A percentile compares a stretch with the other conserved stretches of the same genome.
Evolutionary conservation across 306 rosid genomes (phyloP).

Genomic region (Myrica gale): DNA sequence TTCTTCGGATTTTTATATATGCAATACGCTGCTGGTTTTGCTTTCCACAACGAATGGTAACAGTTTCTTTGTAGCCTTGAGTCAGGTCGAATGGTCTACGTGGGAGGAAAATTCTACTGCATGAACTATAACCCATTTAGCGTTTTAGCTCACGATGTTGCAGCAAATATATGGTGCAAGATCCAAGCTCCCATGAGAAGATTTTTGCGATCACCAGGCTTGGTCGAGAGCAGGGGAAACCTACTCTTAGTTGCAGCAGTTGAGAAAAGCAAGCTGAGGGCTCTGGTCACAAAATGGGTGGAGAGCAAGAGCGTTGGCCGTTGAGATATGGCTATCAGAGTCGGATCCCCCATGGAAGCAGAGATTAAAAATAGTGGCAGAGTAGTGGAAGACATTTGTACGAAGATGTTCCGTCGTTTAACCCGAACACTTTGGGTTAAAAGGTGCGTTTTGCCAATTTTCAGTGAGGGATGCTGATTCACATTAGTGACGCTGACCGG

Average conservation of each 20-base stretch:
- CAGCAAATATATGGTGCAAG: slow-evolving; percentile 62
- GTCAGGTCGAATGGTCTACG: slow-evolving; percentile 65
- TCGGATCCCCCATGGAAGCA: slow-evolving; percentile 54
- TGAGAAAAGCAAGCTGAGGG: slow-evolving; percentile 81
- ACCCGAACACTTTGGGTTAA: too few species aligned
- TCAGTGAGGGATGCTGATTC: too few species aligned
- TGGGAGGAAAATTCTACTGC: slow-evolving; percentile 66
- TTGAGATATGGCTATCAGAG: slow-evolving; percentile 50
- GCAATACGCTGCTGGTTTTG: too few species aligned
- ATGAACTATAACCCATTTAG: slow-evolving; percentile 88
- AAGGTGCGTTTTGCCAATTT: too few species aligned
- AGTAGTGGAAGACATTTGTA: slow-evolving; percentile 41
- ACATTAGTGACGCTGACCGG: too few species aligned
- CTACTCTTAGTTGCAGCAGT: slow-evolving; percentile 67
- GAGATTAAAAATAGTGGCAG: slow-evolving; percentile 53
- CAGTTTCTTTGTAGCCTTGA: slow-evolving; percentile 64
- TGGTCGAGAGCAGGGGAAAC: slow-evolving; percentile 64
- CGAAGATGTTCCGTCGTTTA: too few species aligned
- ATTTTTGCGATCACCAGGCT: slow-evolving; percentile 61
- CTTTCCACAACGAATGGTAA: too few species aligned
- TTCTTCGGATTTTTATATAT: too few species aligned
- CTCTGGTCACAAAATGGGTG: slow-evolving; percentile 53
- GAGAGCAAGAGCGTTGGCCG: slow-evolving; percentile 40
- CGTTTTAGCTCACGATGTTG: slow-evolving; percentile 53
- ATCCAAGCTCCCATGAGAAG: slow-evolving; percentile 92